These are phyloP conservation scores for Guillardia theta DNA, from an alignment of 78 protist species.

Conservation along the genomic window DNA sequence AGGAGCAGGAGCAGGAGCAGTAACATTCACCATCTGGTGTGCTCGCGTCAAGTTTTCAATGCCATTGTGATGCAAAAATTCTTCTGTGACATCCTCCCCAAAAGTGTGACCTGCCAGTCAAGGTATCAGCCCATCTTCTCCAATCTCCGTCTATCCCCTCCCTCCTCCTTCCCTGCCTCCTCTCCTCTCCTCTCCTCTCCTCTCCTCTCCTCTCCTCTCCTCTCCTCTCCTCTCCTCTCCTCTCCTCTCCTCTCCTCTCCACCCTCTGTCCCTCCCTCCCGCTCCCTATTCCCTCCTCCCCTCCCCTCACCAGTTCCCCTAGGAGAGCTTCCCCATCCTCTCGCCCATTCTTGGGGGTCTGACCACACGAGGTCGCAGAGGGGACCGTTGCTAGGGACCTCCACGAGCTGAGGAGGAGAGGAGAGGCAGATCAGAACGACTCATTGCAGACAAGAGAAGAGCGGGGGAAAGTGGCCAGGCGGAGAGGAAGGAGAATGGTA, in stretches of 20 bases:
- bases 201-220: neutral
- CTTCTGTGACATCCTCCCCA: conserved; percentile 85
- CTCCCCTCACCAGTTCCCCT: neutral
- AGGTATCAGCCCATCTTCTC: neutral
- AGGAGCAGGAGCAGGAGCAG: no score
- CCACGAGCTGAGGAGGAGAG: no score
- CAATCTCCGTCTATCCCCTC: neutral
- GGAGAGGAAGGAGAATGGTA: no score
- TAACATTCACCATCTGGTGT: conserved; percentile 4
- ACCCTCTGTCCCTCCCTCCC: neutral
- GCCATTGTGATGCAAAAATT: conserved; percentile 84
- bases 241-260: neutral
- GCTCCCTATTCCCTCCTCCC: neutral
- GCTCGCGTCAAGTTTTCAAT: conserved; percentile 50
- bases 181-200: neutral
- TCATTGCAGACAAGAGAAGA: no score
- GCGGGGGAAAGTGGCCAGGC: no score
- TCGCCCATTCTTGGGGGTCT: neutral
- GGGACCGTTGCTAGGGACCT: no score
- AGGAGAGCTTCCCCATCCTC: neutral
- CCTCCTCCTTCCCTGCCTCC: neutral
- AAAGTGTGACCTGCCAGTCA: conserved; percentile 46
- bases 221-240: neutral
- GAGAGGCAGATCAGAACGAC: neutral
- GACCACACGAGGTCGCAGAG: no score